Conservation (phyloP, 192 early-diverging fungal species). For the Coemansia guatemalensis region DNA sequence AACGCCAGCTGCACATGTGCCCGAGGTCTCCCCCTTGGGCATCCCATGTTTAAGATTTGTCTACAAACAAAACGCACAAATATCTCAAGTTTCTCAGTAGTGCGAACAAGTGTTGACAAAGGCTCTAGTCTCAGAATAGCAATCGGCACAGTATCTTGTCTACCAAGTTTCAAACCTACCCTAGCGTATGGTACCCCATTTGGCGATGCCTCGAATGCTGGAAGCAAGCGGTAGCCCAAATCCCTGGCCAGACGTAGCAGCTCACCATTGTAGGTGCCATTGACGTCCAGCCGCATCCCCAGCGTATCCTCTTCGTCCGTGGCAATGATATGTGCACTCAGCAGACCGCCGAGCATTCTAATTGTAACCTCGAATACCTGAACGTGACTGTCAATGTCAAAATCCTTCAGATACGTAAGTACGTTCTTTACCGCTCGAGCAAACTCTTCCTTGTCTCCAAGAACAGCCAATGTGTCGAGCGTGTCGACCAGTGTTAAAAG, state of each 20-base stretch:
- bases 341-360: conserved; percentile 80
- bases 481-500: conserved; percentile 91
- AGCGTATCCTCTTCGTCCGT: conserved; percentile 62
- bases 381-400: conserved; percentile 83
- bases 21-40: conserved; percentile 60
- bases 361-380: conserved; percentile 98
- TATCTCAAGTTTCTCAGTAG: no score
- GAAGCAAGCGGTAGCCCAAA: conserved; percentile 79
- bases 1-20: conserved; percentile 61
- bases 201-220: conserved; percentile 80
- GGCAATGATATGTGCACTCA: conserved; percentile 88
- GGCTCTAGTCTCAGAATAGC: no score
- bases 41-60: conserved; percentile 77
- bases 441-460: conserved; percentile 69
- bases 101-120: no score
- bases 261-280: conserved; percentile 71
- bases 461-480: conserved; percentile 80
- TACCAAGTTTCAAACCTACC: background rate
- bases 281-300: conserved; percentile 46
- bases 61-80: background rate
- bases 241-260: conserved; percentile 76
- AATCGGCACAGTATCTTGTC: no score
- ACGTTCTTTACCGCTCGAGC: conserved; percentile 62
- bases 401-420: conserved; percentile 61
- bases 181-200: conserved; percentile 83